phyloP scores from a whole-genome alignment of 1,139 yeast species.

The Diutina pseudorugosa region DNA sequence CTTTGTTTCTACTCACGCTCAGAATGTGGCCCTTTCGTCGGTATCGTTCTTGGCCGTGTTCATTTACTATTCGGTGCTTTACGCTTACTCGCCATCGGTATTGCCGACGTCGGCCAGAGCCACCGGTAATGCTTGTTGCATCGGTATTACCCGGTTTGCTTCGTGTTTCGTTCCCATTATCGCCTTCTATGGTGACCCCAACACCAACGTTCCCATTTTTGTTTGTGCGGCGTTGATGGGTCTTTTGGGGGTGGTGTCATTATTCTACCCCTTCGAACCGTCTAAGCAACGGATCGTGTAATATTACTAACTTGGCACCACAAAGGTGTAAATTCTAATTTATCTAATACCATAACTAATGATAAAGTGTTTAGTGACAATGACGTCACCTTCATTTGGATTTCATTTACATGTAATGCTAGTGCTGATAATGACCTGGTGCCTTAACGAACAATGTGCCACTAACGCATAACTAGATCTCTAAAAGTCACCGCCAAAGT shows the following conservation, averaged over 20 bases:
- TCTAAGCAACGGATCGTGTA: constrained; percentile 17
- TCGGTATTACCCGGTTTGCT: constrained; percentile 32
- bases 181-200: constrained; percentile 29
- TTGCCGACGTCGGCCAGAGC: constrained; percentile 44
- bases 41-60: constrained; percentile 85
- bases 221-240: constrained; percentile 45
- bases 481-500: neutral
- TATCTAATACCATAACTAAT: neutral
- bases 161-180: constrained; percentile 41
- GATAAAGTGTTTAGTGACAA: too few species aligned
- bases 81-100: constrained; percentile 49
- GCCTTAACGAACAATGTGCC: too few species aligned
- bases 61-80: constrained; percentile 41
- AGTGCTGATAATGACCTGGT: neutral
- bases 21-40: constrained; percentile 80
- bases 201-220: constrained; percentile 36
- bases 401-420: too few species aligned
- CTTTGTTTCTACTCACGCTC: constrained; percentile 35
- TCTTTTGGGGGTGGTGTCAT: constrained; percentile 26
- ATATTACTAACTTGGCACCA: neutral
- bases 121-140: constrained; percentile 43
- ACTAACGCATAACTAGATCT: too few species aligned
- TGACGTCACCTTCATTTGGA: too few species aligned
- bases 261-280: constrained; percentile 39
- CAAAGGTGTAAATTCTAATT: neutral